Percentiles rank a stretch among this genome's conserved stretches.
Evolutionary conservation across 495 filamentous ascomycete genomes (phyloP).

Genomic region (Neurospora tetrasperma): DNA sequence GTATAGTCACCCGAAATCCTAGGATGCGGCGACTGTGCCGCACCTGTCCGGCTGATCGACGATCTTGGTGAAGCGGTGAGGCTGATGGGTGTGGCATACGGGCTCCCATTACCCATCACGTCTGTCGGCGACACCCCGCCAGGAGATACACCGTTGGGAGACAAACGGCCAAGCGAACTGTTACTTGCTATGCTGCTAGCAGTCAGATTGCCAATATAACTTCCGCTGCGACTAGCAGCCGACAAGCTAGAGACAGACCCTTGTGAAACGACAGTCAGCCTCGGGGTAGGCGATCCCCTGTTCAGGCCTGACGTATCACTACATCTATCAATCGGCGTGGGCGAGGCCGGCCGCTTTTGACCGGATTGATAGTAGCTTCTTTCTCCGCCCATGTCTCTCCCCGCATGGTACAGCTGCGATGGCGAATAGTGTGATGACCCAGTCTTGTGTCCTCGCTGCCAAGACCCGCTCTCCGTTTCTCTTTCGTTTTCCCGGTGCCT

Average conservation of each 20-base stretch:
- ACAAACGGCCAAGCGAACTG: constrained; percentile 60
- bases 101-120: constrained; percentile 40
- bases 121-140: constrained; percentile 41
- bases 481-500: constrained; percentile 14
- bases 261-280: constrained; percentile 47
- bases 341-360: constrained; percentile 73
- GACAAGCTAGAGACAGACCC: constrained; percentile 67
- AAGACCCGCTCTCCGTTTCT: constrained; percentile 3
- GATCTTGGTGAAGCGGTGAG: constrained; percentile 52
- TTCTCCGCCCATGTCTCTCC: constrained; percentile 18
- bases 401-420: constrained; percentile 17
- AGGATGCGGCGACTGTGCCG: constrained; percentile 30
- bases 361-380: constrained; percentile 35
- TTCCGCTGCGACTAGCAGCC: constrained; percentile 61
- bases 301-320: constrained; percentile 44
- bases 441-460: background rate
- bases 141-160: constrained; percentile 64
- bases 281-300: constrained; percentile 46
- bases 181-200: constrained; percentile 69
- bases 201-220: constrained; percentile 58
- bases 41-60: constrained; percentile 30
- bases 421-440: constrained; percentile 6
- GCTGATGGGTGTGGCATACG: constrained; percentile 48
- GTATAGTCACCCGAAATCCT: constrained; percentile 26
- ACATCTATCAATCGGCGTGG: constrained; percentile 63